Conservation (phyloP, 1,284 basidiomycete species). For the Austroboletus niveus region DNA sequence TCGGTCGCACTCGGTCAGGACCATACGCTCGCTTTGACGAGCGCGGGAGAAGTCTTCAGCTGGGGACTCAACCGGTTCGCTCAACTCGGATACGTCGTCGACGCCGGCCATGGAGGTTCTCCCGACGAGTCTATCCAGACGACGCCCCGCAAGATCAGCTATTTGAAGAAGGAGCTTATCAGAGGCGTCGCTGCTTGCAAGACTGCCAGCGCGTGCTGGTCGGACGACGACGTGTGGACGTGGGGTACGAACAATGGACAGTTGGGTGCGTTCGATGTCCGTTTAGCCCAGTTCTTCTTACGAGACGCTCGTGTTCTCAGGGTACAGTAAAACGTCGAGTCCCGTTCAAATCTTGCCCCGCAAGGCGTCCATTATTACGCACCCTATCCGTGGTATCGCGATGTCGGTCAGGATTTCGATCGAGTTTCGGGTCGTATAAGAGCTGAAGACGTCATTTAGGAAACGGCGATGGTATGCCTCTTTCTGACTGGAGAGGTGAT, state of each 20-base stretch:
- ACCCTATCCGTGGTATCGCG: slow-evolving; percentile 67
- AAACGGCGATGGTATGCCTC: slow-evolving; percentile 80
- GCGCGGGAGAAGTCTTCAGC: slow-evolving; percentile 78
- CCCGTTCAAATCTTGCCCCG: slow-evolving; percentile 81
- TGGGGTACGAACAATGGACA: slow-evolving; percentile 98
- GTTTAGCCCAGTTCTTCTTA: not conserved
- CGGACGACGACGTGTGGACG: slow-evolving; percentile 80
- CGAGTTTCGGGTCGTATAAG: slow-evolving; percentile 3
- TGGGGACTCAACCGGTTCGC: slow-evolving; percentile 91
- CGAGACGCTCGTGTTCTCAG: slow-evolving; percentile 32
- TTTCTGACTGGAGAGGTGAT: slow-evolving; percentile 77
- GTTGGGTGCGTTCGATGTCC: slow-evolving; percentile 54
- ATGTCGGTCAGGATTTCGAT: slow-evolving; percentile 56
- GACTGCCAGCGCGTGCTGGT: slow-evolving; percentile 90
- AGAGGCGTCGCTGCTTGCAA: slow-evolving; percentile 86
- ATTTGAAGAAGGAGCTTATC: slow-evolving; percentile 80
- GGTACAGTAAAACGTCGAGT: slow-evolving; percentile 73
- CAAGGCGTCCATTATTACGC: slow-evolving; percentile 76
- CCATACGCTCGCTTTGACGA: slow-evolving; percentile 87
- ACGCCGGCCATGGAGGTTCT: slow-evolving; percentile 40
- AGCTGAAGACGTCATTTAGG: slow-evolving; percentile 42
- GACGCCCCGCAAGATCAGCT: slow-evolving; percentile 75
- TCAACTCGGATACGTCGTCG: slow-evolving; percentile 88
- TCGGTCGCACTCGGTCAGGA: slow-evolving; percentile 89
- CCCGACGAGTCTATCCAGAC: slow-evolving; percentile 68